These are phyloP conservation scores for Eurotiales sp. DNA, from an alignment of 2,329 filamentous ascomycete genomes.

Conservation along the genomic window DNA sequence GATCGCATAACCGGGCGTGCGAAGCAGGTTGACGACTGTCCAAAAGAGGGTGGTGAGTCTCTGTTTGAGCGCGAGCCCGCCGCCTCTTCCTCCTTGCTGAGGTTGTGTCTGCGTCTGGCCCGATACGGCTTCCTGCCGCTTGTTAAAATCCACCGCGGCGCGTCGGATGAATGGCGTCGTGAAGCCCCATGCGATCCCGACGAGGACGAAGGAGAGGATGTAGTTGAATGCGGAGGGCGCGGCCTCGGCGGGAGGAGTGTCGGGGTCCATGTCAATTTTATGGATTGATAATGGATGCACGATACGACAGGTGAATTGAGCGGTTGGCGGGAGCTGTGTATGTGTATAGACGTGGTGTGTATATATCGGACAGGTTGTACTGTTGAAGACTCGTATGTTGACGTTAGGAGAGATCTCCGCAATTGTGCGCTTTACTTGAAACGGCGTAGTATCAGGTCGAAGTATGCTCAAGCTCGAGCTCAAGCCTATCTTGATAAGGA, in stretches of 20 bases:
- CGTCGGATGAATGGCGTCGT: slow-evolving; percentile 89
- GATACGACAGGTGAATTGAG: too few relatives aligned
- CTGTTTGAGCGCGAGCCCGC: slow-evolving; percentile 49
- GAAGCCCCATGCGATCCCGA: slow-evolving; percentile 88
- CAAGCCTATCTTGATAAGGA: too few relatives aligned
- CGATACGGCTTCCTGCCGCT: slow-evolving; percentile 49
- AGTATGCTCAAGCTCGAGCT: too few relatives aligned
- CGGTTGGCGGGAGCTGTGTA: background rate
- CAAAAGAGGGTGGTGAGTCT: slow-evolving; percentile 66
- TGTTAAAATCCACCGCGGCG: slow-evolving; percentile 72
- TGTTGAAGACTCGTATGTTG: too few relatives aligned
- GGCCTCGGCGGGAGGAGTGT: slow-evolving; percentile 22
- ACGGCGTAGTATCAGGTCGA: too few relatives aligned
- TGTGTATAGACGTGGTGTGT: too few relatives aligned
- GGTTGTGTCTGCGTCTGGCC: slow-evolving; percentile 38
- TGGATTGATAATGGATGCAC: too few relatives aligned
- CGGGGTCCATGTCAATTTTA: slow-evolving; percentile 30
- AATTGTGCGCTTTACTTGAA: too few relatives aligned
- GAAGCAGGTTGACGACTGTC: slow-evolving; percentile 71
- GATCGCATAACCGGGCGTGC: slow-evolving; percentile 77
- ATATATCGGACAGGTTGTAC: too few relatives aligned
- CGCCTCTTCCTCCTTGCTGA: slow-evolving; percentile 17
- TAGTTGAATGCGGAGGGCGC: slow-evolving; percentile 64
- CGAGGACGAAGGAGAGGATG: slow-evolving; percentile 81
- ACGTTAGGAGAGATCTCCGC: too few relatives aligned